phyloP scores from a whole-genome alignment of 116 monocot genomes.

The Phalaenopsis hybrid region DNA sequence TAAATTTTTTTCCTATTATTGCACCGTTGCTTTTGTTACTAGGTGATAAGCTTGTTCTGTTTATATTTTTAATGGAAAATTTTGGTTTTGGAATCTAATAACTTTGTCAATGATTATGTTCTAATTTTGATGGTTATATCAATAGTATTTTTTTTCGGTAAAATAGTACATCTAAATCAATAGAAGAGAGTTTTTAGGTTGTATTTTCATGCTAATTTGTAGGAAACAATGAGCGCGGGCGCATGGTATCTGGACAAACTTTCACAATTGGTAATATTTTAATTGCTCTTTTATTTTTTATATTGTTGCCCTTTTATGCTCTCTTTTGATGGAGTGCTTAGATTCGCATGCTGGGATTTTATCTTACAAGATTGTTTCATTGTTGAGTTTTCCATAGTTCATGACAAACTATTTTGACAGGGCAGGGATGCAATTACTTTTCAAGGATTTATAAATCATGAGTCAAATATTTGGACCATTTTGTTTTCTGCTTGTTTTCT shows the following conservation, averaged over 20 bases:
- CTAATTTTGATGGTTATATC: neutral
- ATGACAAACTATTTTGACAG: neutral
- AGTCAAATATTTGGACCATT: neutral
- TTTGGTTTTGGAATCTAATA: neutral
- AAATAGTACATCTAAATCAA: neutral
- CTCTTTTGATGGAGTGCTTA: neutral
- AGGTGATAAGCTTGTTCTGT: too few species aligned
- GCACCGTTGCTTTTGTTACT: too few species aligned
- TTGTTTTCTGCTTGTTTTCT: neutral
- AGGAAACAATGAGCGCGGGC: constrained; percentile 90
- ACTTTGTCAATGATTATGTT: neutral
- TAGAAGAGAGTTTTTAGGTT: neutral
- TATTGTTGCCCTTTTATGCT: neutral
- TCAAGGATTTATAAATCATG: neutral
- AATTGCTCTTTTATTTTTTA: neutral
- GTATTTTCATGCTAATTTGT: constrained; percentile 23
- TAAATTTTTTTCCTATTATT: too few species aligned
- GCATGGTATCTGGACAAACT: constrained; percentile 80
- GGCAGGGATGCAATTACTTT: neutral
- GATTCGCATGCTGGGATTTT: neutral
- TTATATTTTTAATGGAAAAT: neutral
- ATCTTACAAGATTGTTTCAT: neutral
- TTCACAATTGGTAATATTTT: constrained; percentile 87
- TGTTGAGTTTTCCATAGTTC: neutral
- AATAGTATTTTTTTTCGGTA: neutral